These are phyloP conservation scores for Candida sanyaensis DNA, from an alignment of 1,139 yeast genomes.

Conservation along the genomic window DNA sequence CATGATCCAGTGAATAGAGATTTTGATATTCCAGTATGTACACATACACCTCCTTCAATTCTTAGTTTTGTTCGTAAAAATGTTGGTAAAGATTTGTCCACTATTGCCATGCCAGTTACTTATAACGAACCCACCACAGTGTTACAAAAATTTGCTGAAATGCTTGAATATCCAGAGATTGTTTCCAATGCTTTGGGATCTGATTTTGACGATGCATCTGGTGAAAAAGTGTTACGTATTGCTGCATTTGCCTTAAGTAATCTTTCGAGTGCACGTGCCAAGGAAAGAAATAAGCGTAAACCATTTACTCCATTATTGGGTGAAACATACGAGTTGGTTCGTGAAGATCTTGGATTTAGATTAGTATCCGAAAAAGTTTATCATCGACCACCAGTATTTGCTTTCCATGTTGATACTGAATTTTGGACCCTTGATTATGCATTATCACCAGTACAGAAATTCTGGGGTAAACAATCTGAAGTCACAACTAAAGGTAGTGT, in stretches of 20 bases:
- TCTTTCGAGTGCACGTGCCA: constrained; percentile 69
- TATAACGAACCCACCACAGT: constrained; percentile 89
- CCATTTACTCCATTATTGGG: constrained; percentile 93
- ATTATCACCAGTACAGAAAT: constrained; percentile 82
- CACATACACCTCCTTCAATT: constrained; percentile 77
- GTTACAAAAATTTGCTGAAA: constrained; percentile 76
- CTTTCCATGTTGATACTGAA: constrained; percentile 70
- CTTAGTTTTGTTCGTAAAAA: constrained; percentile 80
- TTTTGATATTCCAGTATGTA: constrained; percentile 58
- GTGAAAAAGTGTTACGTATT: constrained; percentile 65
- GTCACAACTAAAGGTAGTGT: constrained; percentile 72
- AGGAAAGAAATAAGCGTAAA: constrained; percentile 76
- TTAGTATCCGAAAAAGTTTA: constrained; percentile 75
- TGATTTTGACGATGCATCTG: constrained; percentile 38
- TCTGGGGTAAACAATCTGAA: constrained; percentile 95
- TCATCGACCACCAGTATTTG: constrained; percentile 83
- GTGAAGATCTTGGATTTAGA: constrained; percentile 74
- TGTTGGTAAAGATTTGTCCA: constrained; percentile 86
- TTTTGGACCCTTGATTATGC: constrained; percentile 78
- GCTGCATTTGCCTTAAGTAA: constrained; percentile 84
- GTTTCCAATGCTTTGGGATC: constrained; percentile 60
- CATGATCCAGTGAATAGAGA: constrained; percentile 53
- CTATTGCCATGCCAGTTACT: constrained; percentile 92
- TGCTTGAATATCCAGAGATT: constrained; percentile 72
- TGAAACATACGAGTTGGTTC: constrained; percentile 81